These are phyloP conservation scores for Cerrena zonata DNA, from an alignment of 1,284 basidiomycete genomes.

Conservation along the genomic window DNA sequence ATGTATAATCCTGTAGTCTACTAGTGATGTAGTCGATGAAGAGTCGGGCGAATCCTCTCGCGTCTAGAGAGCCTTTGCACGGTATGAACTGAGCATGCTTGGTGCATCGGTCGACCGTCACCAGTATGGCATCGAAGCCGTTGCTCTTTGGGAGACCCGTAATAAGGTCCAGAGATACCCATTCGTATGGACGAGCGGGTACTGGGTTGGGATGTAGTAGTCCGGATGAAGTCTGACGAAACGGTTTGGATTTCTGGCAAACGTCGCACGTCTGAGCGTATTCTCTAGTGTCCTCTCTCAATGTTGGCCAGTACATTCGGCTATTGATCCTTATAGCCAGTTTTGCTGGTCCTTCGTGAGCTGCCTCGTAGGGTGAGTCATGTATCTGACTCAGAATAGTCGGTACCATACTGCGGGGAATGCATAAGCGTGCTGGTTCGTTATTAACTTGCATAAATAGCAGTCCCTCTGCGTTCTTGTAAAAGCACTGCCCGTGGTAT, in stretches of 20 bases:
- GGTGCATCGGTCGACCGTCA: constrained; percentile 32
- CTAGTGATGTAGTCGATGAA: no score
- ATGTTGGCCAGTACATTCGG: constrained; percentile 29
- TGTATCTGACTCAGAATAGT: constrained; percentile 11
- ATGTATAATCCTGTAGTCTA: no score
- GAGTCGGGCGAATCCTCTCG: constrained; percentile 13
- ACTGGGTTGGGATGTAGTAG: constrained; percentile 33
- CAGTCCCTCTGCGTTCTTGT: constrained; percentile 13
- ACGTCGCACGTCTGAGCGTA: constrained; percentile 30
- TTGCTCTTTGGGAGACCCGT: constrained; percentile 33
- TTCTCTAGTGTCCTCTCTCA: constrained; percentile 23
- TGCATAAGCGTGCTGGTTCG: constrained; percentile 16
- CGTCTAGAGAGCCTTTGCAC: constrained; percentile 9
- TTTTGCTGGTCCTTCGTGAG: constrained; percentile 28
- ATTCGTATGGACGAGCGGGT: constrained; percentile 33
- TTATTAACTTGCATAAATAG: constrained; percentile 22
- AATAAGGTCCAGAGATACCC: constrained; percentile 43
- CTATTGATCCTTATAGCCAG: constrained; percentile 18
- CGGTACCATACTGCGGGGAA: constrained; percentile 8
- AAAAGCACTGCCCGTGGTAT: constrained; percentile 11
- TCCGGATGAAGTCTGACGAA: constrained; percentile 26
- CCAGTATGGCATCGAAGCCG: constrained; percentile 24
- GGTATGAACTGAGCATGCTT: constrained; percentile 33
- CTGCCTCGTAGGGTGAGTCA: constrained; percentile 15
- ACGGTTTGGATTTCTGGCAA: constrained; percentile 36